Conservation (phyloP, 768 basidiomycete genomes). For the Dioszegia crocea region DNA sequence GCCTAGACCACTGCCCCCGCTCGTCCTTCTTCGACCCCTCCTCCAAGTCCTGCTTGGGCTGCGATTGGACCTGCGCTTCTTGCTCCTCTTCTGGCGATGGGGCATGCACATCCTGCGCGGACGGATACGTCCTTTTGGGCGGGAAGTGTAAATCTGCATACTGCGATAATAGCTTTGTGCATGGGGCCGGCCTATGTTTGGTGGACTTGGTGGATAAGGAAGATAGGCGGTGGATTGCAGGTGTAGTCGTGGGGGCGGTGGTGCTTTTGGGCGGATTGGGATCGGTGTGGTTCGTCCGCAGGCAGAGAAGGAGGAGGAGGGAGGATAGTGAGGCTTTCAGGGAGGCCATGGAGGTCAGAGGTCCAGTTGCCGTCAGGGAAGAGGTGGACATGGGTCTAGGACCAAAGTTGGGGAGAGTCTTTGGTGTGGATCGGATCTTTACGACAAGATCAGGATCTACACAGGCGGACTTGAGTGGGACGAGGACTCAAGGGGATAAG, state of each 20-base stretch:
- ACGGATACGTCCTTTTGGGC: conserved; percentile 26
- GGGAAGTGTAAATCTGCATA: conserved; percentile 27
- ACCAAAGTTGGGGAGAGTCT: conserved; percentile 21
- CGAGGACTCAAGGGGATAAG: conserved; percentile 6
- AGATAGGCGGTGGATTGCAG: conserved; percentile 18
- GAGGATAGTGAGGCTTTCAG: conserved; percentile 35
- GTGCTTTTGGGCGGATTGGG: conserved; percentile 9
- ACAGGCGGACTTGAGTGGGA: neutral
- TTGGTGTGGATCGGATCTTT: conserved; percentile 24
- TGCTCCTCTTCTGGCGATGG: conserved; percentile 20
- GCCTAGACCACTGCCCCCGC: conserved; percentile 29
- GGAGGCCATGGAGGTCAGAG: conserved; percentile 26
- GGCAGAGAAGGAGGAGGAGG: conserved; percentile 26
- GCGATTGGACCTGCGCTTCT: conserved; percentile 31
- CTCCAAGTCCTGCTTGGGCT: conserved; percentile 25
- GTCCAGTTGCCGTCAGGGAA: conserved; percentile 11
- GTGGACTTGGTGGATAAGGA: conserved; percentile 16
- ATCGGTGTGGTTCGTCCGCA: conserved; percentile 30
- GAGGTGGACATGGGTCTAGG: neutral
- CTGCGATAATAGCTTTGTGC: conserved; percentile 19
- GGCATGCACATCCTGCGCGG: conserved; percentile 38
- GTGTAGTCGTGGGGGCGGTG: conserved; percentile 17
- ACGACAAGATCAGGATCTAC: neutral
- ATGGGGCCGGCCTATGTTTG: conserved; percentile 30
- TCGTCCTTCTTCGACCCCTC: conserved; percentile 33